These are phyloP conservation scores for Phytophthora tentaculata DNA, from an alignment of 352 stramenopile species.

Conservation along the genomic window DNA sequence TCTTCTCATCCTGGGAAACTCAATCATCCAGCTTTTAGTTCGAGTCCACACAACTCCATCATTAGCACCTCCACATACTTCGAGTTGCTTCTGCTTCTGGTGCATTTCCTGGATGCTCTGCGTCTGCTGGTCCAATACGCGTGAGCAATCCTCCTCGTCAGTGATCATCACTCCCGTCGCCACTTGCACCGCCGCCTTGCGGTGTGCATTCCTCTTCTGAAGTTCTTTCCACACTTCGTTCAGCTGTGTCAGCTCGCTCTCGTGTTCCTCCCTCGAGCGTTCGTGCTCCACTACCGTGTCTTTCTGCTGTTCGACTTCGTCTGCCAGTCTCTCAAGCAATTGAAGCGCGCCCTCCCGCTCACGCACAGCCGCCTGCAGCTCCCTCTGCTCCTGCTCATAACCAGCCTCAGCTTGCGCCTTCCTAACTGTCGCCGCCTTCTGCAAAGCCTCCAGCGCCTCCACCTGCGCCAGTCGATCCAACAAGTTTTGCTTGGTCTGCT, in stretches of 20 bases:
- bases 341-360: slow-evolving; percentile 50
- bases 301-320: slow-evolving; percentile 63
- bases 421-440: slow-evolving; percentile 25
- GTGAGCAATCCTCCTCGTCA: slow-evolving; percentile 79
- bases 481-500: slow-evolving; percentile 77
- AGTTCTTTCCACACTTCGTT: slow-evolving; percentile 72
- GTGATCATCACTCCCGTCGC: slow-evolving; percentile 75
- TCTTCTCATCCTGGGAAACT: slow-evolving; percentile 60
- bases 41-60: not conserved
- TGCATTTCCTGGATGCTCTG: slow-evolving; percentile 76
- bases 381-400: slow-evolving; percentile 48
- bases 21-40: not conserved
- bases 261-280: slow-evolving; percentile 39
- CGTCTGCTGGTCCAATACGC: slow-evolving; percentile 76
- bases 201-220: slow-evolving; percentile 73
- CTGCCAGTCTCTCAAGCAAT: slow-evolving; percentile 47
- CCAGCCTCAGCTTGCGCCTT: slow-evolving; percentile 36
- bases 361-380: slow-evolving; percentile 49
- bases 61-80: slow-evolving; percentile 33
- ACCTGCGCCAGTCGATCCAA: slow-evolving; percentile 78
- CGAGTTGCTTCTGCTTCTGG: slow-evolving; percentile 66
- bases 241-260: slow-evolving; percentile 58
- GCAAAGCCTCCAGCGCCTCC: slow-evolving; percentile 51
- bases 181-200: slow-evolving; percentile 77
- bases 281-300: slow-evolving; percentile 53